phyloP scores from a whole-genome alignment of 1,284 basidiomycete genomes.

The Cryptococcus depauperatus region DNA sequence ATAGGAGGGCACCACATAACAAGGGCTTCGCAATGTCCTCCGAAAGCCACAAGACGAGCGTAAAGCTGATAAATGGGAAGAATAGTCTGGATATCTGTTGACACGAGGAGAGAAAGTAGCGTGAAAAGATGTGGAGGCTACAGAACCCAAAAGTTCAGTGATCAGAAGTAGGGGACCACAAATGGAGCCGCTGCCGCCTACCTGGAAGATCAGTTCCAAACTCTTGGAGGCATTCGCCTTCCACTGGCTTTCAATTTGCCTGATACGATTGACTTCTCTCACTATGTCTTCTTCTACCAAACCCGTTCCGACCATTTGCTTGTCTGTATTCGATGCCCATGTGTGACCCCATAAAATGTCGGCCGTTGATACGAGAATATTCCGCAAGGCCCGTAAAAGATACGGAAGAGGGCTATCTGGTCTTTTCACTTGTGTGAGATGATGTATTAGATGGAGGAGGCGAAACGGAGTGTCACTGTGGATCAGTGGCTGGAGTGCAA shows the following conservation, averaged over 20 bases:
- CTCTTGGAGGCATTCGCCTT: no score
- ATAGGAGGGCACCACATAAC: no score
- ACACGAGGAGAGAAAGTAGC: slow-evolving; percentile 23
- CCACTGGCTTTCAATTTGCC: slow-evolving; percentile 2
- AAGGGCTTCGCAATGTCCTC: slow-evolving; percentile 54
- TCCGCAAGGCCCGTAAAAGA: slow-evolving; percentile 34
- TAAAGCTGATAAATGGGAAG: slow-evolving; percentile 50
- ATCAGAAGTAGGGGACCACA: slow-evolving; percentile 32
- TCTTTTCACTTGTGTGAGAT: slow-evolving; percentile 1
- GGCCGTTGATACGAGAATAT: slow-evolving; percentile 35
- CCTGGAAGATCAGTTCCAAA: no score
- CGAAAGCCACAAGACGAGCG: slow-evolving; percentile 55
- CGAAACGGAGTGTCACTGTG: slow-evolving; percentile 18
- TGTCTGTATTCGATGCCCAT: slow-evolving; percentile 40
- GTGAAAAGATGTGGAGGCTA: slow-evolving; percentile 27
- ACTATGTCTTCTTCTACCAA: slow-evolving; percentile 20
- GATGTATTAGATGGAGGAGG: slow-evolving; percentile 24
- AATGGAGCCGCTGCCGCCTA: slow-evolving; percentile 25
- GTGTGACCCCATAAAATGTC: slow-evolving; percentile 41
- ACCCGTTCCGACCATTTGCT: slow-evolving; percentile 36
- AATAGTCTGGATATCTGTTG: slow-evolving; percentile 41
- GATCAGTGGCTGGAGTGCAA: slow-evolving; percentile 34
- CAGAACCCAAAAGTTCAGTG: background rate
- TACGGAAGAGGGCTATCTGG: slow-evolving; percentile 18
- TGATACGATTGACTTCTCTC: slow-evolving; percentile 5